Base-by-base conservation (phyloP, 176 grass and related monocot species). In the Poa annua region DNA sequence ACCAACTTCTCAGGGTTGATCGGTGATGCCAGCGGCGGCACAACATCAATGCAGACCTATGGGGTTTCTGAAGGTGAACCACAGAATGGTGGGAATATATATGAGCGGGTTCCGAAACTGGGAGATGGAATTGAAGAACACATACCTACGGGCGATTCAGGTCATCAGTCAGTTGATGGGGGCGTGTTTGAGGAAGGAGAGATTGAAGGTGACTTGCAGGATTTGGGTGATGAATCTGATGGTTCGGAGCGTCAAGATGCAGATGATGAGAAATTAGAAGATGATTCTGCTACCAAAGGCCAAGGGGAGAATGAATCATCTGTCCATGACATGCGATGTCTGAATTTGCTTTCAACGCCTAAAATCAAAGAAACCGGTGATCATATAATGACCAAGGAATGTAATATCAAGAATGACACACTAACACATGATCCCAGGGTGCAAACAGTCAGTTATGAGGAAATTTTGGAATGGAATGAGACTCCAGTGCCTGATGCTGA, bases 141-240 rank as follows among this genome's bases (percentile, higher is more conserved):
- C 51, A 83, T 17, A 32, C 67, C 80, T 52, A 26, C 45, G 12
- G 22, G 16, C 0, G 81, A 66, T 22, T 86, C 33, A 57, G 74
- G 88, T 84, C 10, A 45, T 69, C 32, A 36, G 41, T 63, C 10
- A 15, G 9, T 84, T 11, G 63, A 71, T 73, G 78, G 20, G 78
- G 93, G 14, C 12, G 72, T 79, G 55, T 81, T 93, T 38, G 96
- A 95, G 84, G 96, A 98, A 87, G 92, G 96, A 84, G 92, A 98
- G 88, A 98, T 95, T 85, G 88, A 92, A 60, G 92, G 84, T 36
- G 90, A 91, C 34, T 76, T 81, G 41, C 91, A 88, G 47, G 80
- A 82, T 87, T 86, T 88, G 69, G 76, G 74, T 51, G 52, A 81
- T 45, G 83, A 68, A 77, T 66, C 74, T 80, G 67, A 20, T 21